Evolutionary conservation across 140 eudicot genomes (phyloP).

Genomic region (Erigeron philadelphicus): DNA sequence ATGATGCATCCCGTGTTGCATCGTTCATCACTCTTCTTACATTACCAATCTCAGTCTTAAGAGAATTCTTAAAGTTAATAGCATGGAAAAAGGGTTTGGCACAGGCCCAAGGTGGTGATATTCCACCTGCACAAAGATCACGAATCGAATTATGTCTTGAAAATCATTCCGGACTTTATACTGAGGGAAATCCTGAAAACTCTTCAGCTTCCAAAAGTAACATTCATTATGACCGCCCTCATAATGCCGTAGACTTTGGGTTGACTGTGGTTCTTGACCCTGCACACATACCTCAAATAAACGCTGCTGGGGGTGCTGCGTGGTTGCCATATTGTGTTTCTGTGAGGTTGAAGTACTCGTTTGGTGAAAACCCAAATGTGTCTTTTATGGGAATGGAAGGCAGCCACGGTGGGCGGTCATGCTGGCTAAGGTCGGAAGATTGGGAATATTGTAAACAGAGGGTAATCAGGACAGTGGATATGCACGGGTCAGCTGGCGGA

Average conservation of each 20-base stretch:
- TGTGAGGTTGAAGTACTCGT: slow-evolving; percentile 70
- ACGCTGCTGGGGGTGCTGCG: slow-evolving; percentile 98
- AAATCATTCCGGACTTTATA: slow-evolving; percentile 61
- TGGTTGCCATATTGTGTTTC: slow-evolving; percentile 98
- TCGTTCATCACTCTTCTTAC: slow-evolving; percentile 93
- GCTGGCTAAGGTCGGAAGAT: slow-evolving; percentile 76
- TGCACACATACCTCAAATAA: slow-evolving; percentile 72
- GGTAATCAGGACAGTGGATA: slow-evolving; percentile 64
- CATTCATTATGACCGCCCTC: slow-evolving; percentile 77
- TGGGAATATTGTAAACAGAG: slow-evolving; percentile 92
- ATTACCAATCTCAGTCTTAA: slow-evolving; percentile 75
- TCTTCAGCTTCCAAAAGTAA: slow-evolving; percentile 71
- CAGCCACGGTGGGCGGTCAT: slow-evolving; percentile 94
- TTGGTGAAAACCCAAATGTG: slow-evolving; percentile 71
- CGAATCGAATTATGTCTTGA: slow-evolving; percentile 91
- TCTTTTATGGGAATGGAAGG: slow-evolving; percentile 91
- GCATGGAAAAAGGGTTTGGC: slow-evolving; percentile 87
- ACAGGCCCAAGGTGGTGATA: slow-evolving; percentile 64
- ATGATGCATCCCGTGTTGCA: slow-evolving; percentile 97
- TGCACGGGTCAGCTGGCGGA: slow-evolving; percentile 49
- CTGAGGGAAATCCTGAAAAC: slow-evolving; percentile 45
- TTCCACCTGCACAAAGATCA: slow-evolving; percentile 74
- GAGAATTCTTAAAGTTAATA: slow-evolving; percentile 82
- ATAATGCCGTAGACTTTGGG: slow-evolving; percentile 86
- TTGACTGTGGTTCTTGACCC: slow-evolving; percentile 92